Base-by-base conservation (phyloP, 345 rosid genomes). In the thale cress (Arabidopsis thaliana) region DNA sequence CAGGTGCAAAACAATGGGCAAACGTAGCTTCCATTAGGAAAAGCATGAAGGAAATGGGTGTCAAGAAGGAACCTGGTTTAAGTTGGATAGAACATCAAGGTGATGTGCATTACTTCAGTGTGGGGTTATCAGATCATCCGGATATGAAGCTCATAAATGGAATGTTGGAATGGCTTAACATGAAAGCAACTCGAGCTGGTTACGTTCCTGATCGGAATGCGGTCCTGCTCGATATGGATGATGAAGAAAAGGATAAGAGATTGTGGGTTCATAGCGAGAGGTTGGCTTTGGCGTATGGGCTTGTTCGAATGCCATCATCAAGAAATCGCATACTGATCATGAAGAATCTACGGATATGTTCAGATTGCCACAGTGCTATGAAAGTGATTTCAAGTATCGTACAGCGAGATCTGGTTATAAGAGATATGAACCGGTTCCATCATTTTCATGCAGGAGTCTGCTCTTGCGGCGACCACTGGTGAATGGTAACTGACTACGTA, bases 71-170 rank as follows among this genome's bases (percentile, higher is more conserved):
- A 65, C 93, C 91, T 0, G 99, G 99, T 45, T 55, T 95, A 74
- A 95, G 97, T 81, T 95, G 97, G 99, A 66, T 89, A 46, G 99
- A 89, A 73, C 82, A 77, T 83, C 83, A 88, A 72, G 93, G 97
- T 3, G 69, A 66, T 2, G 84, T 82, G 73, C 81, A 87, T 67
- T 88, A 79, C 87, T 94, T 94, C 82, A 71, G 83, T 20, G 96
- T 81, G 2, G 91, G 82, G 58, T 71, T 79, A 68, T 84, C 82
- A 22, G 20, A 72, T 64, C 98, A 94, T 83, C 85, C 87, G 0
- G 92, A 88, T 73, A 68, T 75, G 81, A 94, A 89, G 77, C 72
- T 88, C 37, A 85, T 90, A 11, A 82, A 75, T 62, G 97, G 91
- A 76, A 90, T 94, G 88, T 71, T 91, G 69, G 93, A 94, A 70